Base-by-base conservation (phyloP, 148 eudicot species). In the Drosera capensis region DNA sequence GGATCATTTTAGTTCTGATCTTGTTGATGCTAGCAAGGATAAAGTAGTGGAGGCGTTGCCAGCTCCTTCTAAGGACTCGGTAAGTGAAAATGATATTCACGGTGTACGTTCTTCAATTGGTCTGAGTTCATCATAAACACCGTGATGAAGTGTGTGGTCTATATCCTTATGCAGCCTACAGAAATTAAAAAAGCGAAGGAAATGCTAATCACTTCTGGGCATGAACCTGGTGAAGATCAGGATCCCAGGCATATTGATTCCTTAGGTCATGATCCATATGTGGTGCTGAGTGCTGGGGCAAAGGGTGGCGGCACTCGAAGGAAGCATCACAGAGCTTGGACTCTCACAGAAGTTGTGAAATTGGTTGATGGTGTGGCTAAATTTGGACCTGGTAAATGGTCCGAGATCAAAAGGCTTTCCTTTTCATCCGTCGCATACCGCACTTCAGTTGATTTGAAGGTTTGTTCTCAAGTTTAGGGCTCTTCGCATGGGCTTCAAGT, bases 291-390 rank as follows among this genome's bases (percentile, higher is more conserved):
- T 45, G 64, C 73, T 14, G 64, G 76, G 23, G 63, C 73, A n/a
- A 76, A 66, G 48, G 88, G 93, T 45, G n/a, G n/a, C n/a, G 85
- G 86, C 51, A 70, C 74, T 68, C 73, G 88, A 62, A 78, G 99
- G 71, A 92, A 92, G 54, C 95, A 85, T 66, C 99, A 92, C 66
- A 79, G 99, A 25, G 94, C 94, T 51, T 92, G 99, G 99, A 71
- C 77, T 41, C 68, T 81, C 14, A 55, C 66, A 15, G 99, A 92
- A 62, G 99, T 92, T 34, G 74, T 78, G 47, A 85, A 92, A 66
- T 62, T 92, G 46, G 99, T 92, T 55, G 95, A 85, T 40, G 99
- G 99, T 59, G 95, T 92, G 22, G 68, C 95, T 37, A 80, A 52
- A 49, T 85, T 71, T 52, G 99, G 99, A 57, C 80, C 72, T 68